Evolutionary conservation across 2,329 filamentous ascomycete species (phyloP), one percentile per base, ranked within the genome.

Genomic region (Trichoderma sp.): DNA sequence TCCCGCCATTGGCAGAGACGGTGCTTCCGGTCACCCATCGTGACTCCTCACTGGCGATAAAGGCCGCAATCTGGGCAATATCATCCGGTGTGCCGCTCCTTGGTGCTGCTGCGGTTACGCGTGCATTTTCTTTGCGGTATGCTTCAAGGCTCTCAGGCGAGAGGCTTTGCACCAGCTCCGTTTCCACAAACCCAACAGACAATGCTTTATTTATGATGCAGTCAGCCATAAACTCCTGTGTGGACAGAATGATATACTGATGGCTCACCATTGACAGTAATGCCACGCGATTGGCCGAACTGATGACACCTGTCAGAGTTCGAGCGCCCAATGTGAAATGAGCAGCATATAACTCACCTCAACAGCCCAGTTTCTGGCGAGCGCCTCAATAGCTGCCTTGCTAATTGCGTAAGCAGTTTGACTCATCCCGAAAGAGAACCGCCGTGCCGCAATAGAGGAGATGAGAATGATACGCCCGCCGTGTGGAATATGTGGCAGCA

Each of bases 391-490:
- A 0, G 76, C 76, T 7, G 75, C 76, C 57, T 78, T 78, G 0
- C 74, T 75, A 2, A 75, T 70, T 0, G 69, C 73, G 39, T 79
- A 78, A 0, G 78, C 72, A 0, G 74, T 72, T 0, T 66, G 69
- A 1, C 73, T 66, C 2, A 74, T 67, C 1, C 75, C 76, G 2
- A 74, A 63, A 1, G 57, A 60, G 21, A 60, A 60, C 2, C 57
- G 57, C 1, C 74, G 69, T 1, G 75, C 74, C n/a, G 68, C 71
- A 3, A 71, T 71, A 0, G 75, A 77, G 1, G 75, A 76, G 3
- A 78, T 66, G 28, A 73, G 71, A n/a, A 78, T 69, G 1, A 78
- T 74, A 0, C 77, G 74, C 0, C 76, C 73, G 3, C 74, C 72
- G 1, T 63, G 63, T 0, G 71, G 64, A 5, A 78, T 67, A 43